Conservation (phyloP, 202 grass and related monocot species). For the Sporobolus alterniflorus region DNA sequence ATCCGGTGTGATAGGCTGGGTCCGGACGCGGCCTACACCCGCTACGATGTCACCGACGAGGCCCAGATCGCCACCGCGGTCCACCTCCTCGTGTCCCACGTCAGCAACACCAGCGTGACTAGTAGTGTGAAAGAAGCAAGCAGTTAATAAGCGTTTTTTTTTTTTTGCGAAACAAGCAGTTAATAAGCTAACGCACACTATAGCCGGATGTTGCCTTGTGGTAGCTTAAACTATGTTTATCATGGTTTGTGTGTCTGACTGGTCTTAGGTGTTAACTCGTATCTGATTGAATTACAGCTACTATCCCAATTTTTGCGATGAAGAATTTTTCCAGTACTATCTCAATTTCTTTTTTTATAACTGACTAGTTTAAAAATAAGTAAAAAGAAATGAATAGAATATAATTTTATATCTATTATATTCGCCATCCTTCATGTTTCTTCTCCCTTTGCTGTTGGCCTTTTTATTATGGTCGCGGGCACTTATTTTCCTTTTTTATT, state of each 20-base stretch:
- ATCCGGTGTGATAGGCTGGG: no score
- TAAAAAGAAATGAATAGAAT: no score
- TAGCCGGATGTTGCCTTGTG: not conserved
- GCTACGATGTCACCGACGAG: slow-evolving; percentile 69
- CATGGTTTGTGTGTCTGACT: not conserved
- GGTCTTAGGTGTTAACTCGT: not conserved
- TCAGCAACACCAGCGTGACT: no score
- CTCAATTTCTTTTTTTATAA: no score
- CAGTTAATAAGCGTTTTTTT: no score
- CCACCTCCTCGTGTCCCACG: slow-evolving; percentile 68
- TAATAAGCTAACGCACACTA: slow-evolving; percentile 14
- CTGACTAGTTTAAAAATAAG: no score
- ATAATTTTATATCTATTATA: no score
- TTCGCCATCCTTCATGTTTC: not conserved
- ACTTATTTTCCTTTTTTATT: not conserved
- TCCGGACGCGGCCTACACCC: slow-evolving; percentile 51
- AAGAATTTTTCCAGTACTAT: not conserved
- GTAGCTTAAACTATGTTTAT: slow-evolving; percentile 16
- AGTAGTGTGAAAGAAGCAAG: no score
- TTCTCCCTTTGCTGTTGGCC: no score
- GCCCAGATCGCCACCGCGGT: slow-evolving; percentile 49
- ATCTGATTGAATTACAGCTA: not conserved
- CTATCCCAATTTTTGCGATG: slow-evolving; percentile 15
- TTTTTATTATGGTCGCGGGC: no score
- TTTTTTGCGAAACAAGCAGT: not conserved